phyloP scores from a whole-genome alignment of 108 stramenopile species.

The Cyclotella cryptica region DNA sequence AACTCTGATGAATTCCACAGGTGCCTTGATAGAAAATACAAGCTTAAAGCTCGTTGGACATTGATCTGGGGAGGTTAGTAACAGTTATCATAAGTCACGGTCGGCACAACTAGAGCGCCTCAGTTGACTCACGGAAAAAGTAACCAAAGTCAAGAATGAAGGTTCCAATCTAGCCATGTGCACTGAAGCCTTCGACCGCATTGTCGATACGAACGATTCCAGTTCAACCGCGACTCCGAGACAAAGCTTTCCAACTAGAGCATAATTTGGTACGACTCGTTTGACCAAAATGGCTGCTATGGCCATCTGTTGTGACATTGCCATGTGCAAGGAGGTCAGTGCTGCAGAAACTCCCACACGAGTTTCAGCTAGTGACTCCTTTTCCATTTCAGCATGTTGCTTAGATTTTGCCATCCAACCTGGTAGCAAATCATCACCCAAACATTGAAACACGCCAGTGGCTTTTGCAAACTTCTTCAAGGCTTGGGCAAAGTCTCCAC shows the following conservation, averaged over 20 bases:
- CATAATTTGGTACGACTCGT: conserved; percentile 81
- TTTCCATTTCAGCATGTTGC: conserved; percentile 63
- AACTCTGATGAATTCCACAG: conserved; percentile 79
- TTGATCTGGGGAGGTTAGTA: conserved; percentile 44
- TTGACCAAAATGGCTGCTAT: conserved; percentile 86
- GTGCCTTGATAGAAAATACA: conserved; percentile 80
- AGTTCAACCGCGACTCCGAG: conserved; percentile 72
- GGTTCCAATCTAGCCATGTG: conserved; percentile 77
- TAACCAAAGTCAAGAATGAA: conserved; percentile 79
- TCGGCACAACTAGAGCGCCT: too few species aligned
- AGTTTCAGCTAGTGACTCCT: conserved; percentile 74
- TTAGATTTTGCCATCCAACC: conserved; percentile 84
- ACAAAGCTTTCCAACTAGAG: conserved; percentile 81
- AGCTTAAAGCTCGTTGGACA: conserved; percentile 68
- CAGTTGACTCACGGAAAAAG: conserved; percentile 38
- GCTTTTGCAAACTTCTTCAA: conserved; percentile 76
- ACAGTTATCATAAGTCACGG: too few species aligned
- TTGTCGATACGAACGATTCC: conserved; percentile 68
- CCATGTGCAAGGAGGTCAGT: conserved; percentile 71
- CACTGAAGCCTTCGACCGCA: conserved; percentile 69
- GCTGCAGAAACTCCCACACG: conserved; percentile 71
- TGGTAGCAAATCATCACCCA: conserved; percentile 76
- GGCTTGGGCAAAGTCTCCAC: conserved; percentile 82
- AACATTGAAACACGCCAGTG: conserved; percentile 76
- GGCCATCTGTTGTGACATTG: conserved; percentile 92